Conservation (phyloP, 179 eudicot genomes). For the Beta macrorhiza region DNA sequence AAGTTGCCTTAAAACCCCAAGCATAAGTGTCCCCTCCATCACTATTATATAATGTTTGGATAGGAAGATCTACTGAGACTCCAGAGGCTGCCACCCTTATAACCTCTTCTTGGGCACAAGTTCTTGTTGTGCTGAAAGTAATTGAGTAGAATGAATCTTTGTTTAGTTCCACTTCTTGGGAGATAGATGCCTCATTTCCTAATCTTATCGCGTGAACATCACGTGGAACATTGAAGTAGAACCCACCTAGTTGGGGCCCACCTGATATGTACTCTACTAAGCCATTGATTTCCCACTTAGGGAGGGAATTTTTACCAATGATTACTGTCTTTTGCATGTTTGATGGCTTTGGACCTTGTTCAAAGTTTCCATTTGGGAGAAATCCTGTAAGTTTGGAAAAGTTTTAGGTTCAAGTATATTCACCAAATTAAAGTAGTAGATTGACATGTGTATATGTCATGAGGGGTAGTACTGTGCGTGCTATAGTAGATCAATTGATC, state of each 20-base stretch:
- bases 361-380: too few species aligned
- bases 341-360: too few species aligned
- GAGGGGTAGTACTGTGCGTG: too few species aligned
- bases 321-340: slow-evolving; percentile 37
- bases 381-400: too few species aligned
- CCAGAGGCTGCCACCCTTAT: slow-evolving; percentile 39
- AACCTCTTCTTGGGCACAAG: slow-evolving; percentile 59
- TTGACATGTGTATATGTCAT: too few species aligned
- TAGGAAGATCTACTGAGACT: slow-evolving; percentile 40
- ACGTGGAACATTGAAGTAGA: slow-evolving; percentile 44
- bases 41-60: slow-evolving; percentile 52
- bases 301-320: slow-evolving; percentile 42
- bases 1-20: slow-evolving; percentile 45
- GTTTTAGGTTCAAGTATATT: too few species aligned
- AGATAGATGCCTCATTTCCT: slow-evolving; percentile 50
- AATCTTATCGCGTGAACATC: slow-evolving; percentile 49
- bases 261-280: slow-evolving; percentile 55
- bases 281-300: slow-evolving; percentile 49
- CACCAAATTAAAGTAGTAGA: too few species aligned
- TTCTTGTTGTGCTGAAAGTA: slow-evolving; percentile 51
- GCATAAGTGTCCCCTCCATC: slow-evolving; percentile 60
- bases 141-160: slow-evolving; percentile 41
- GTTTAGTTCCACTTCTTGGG: slow-evolving; percentile 36
- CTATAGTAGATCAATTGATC: too few species aligned
- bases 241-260: slow-evolving; percentile 54